A percentile compares a stretch with the other conserved stretches of the same genome.
phyloP scores from a whole-genome alignment of 2,329 filamentous ascomycete genomes.

The Ophiosphaerella korrae region DNA sequence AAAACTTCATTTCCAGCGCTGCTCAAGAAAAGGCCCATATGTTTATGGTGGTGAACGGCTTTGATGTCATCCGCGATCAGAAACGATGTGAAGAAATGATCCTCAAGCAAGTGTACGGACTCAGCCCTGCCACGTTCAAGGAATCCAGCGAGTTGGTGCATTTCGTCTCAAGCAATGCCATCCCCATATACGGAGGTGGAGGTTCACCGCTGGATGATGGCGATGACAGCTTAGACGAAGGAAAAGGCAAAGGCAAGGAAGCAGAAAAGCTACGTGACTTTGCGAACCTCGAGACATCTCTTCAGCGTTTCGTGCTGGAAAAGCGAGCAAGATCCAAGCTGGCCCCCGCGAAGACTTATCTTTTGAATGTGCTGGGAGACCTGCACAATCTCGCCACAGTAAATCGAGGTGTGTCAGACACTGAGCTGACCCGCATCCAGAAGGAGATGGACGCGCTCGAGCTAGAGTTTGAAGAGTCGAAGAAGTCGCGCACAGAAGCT shows the following conservation, averaged over 20 bases:
- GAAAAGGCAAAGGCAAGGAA: slow-evolving; percentile 67
- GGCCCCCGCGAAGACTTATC: slow-evolving; percentile 92
- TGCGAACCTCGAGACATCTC: slow-evolving; percentile 82
- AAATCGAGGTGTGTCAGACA: slow-evolving; percentile 84
- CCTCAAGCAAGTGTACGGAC: slow-evolving; percentile 79
- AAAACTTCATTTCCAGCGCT: slow-evolving; percentile 94
- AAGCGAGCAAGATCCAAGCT: slow-evolving; percentile 95
- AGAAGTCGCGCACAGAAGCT: slow-evolving; percentile 78
- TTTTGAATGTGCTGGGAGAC: slow-evolving; percentile 90
- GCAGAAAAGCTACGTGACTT: slow-evolving; percentile 88
- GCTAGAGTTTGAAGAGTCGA: slow-evolving; percentile 81
- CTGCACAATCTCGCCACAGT: slow-evolving; percentile 81
- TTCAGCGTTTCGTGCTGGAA: slow-evolving; percentile 92
- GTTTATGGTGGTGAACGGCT: slow-evolving; percentile 98
- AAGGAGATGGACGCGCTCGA: slow-evolving; percentile 83
- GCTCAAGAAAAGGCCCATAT: slow-evolving; percentile 98
- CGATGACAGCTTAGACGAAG: slow-evolving; percentile 52
- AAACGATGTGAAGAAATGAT: slow-evolving; percentile 90
- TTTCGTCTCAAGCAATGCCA: slow-evolving; percentile 96
- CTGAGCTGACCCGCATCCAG: slow-evolving; percentile 82
- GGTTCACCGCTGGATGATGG: slow-evolving; percentile 43
- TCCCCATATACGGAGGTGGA: slow-evolving; percentile 64
- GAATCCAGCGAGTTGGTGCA: slow-evolving; percentile 92
- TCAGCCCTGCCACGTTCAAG: slow-evolving; percentile 94
- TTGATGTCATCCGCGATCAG: slow-evolving; percentile 92